Base-by-base conservation (phyloP, 169 alveolate genomes). In the Sarcocystis neurona region DNA sequence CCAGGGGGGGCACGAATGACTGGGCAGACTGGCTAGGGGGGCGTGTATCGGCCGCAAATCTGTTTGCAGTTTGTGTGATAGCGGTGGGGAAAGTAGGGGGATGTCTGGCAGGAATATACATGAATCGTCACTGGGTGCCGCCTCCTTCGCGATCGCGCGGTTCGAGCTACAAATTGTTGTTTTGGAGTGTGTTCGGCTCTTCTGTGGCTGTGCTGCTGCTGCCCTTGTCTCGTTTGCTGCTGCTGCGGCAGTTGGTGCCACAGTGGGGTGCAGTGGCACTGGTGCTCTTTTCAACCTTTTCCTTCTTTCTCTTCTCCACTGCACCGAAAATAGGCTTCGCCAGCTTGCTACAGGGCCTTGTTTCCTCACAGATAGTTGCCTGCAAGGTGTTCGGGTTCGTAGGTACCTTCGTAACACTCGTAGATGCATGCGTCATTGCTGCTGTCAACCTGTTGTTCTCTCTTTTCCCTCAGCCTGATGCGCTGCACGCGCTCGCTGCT, bases 241-340 rank as follows among this genome's bases (percentile, higher is more conserved):
- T 8, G 10, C 72, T 48, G 72, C 3, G 1, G 37, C 41, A 37
- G 43, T 63, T 27, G 5, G 79, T 66, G 27, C 70, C 90, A 8
- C 8, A 27, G 58, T 5, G 47, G 70, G 37, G 30, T 34, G 58
- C 72, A n/a, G 43, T 58, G 63, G 74, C 46, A 1, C 70, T 82
- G 34, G 63, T 63, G 39, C 50, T 72, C 72, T 47, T 70, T n/a
- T 53, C 87, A 23, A 70, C 79, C 46, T 82, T 89, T 63, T 1
- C 70, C 50, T 89, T 89, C 72, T 89, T 79, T 48, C 85, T 72
- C 5, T 89, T 74, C 88, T 80, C 87, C 32, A 78, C 90, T 32
- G 90, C 90, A 0, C 93, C 93, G 0, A 89, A 89, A 47, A 53
- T 84, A 43, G 93, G 93, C 30, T 84, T 84, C 58, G 86, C 93